Evolutionary conservation across 345 rosid genomes (phyloP).

Genomic region (Cochlearia excelsa): DNA sequence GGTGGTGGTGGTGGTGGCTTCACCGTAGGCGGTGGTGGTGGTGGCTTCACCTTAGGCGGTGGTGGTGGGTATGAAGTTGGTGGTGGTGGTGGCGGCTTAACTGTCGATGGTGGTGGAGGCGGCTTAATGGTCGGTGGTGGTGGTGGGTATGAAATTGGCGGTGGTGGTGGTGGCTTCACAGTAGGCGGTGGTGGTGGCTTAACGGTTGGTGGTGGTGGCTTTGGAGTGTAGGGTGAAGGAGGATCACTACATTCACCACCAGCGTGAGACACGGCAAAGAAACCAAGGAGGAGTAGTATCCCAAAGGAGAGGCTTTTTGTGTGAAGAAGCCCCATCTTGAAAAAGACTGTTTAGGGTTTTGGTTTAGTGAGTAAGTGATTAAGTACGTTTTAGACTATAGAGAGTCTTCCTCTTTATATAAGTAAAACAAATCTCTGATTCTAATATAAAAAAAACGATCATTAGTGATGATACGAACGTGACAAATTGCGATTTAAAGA

Average conservation of each 20-base stretch:
- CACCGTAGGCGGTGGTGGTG: no score
- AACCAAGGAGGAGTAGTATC: slow-evolving; percentile 22
- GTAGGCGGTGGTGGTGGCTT: slow-evolving; percentile 43
- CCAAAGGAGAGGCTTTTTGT: slow-evolving; percentile 23
- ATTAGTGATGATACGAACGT: no score
- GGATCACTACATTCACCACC: slow-evolving; percentile 32
- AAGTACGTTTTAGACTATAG: slow-evolving; percentile 22
- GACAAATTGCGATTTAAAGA: no score
- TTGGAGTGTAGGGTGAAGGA: slow-evolving; percentile 1
- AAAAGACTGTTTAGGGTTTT: slow-evolving; percentile 12
- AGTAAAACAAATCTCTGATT: no score
- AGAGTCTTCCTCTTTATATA: slow-evolving; percentile 24
- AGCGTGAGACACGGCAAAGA: slow-evolving; percentile 25
- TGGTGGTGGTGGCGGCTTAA: slow-evolving; percentile 28
- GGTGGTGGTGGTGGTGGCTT: slow-evolving; percentile 24
- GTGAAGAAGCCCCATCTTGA: slow-evolving; percentile 31
- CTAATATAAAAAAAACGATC: no score
- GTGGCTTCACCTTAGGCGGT: slow-evolving; percentile 10
- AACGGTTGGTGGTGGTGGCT: slow-evolving; percentile 37
- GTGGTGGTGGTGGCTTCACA: slow-evolving; percentile 39
- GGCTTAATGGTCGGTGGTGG: slow-evolving; percentile 40
- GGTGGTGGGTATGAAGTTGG: slow-evolving; percentile 1
- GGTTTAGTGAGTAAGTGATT: slow-evolving; percentile 12
- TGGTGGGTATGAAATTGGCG: slow-evolving; percentile 21
- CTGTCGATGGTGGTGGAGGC: slow-evolving; percentile 17